Evolutionary conservation across 2,329 filamentous ascomycete species (phyloP).

Genomic region (Scopulariopsis brevicaulis): DNA sequence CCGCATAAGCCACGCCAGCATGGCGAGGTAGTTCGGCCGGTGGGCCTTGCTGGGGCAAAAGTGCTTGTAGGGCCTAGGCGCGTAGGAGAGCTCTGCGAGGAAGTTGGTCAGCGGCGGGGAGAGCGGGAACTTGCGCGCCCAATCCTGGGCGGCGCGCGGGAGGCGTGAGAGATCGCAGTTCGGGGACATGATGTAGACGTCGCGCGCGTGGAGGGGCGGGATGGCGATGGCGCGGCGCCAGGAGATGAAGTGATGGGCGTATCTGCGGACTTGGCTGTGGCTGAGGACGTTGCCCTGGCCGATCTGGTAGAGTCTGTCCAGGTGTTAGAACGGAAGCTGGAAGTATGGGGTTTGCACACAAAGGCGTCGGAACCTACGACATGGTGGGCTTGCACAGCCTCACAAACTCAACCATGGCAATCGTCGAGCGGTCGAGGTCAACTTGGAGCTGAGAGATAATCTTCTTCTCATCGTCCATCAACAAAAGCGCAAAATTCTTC

Average conservation of each 20-base stretch:
- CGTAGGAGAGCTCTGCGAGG: conserved; percentile 69
- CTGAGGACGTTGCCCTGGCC: conserved; percentile 62
- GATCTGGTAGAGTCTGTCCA: conserved; percentile 50
- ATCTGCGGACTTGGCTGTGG: conserved; percentile 70
- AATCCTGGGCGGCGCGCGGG: conserved; percentile 56
- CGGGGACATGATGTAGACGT: conserved; percentile 84
- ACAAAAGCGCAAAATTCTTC: conserved; percentile 75
- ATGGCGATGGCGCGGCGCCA: conserved; percentile 91
- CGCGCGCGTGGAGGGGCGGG: conserved; percentile 76
- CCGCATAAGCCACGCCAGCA: conserved; percentile 86
- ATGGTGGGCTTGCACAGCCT: conserved; percentile 59
- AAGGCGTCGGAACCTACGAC: conserved; percentile 32
- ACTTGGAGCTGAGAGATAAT: conserved; percentile 64
- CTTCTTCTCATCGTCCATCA: conserved; percentile 72
- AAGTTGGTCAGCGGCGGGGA: conserved; percentile 78
- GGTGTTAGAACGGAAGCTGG: not conserved
- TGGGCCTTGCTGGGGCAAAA: conserved; percentile 84
- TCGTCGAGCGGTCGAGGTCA: conserved; percentile 64
- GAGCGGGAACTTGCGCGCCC: conserved; percentile 70
- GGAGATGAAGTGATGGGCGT: conserved; percentile 88
- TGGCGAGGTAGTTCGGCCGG: conserved; percentile 76
- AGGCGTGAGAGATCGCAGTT: conserved; percentile 72
- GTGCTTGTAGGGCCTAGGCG: conserved; percentile 70
- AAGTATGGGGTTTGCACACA: not conserved
- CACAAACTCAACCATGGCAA: conserved; percentile 71